Conservation (phyloP, 2,329 filamentous ascomycete species). For the Colletotrichum aenigma region DNA sequence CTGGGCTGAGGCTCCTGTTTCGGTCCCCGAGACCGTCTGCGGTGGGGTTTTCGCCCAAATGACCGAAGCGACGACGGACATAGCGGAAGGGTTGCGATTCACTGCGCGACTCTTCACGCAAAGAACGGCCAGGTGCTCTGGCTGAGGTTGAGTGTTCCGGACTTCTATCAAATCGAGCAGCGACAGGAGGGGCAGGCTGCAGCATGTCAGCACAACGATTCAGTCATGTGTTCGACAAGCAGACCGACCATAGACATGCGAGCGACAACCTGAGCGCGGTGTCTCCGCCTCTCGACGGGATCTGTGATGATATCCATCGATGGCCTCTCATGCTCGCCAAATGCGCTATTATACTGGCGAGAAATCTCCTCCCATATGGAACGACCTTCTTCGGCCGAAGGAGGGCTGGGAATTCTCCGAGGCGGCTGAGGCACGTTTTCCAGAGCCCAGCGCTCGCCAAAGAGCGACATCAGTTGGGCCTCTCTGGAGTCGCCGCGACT, state of each 20-base stretch:
- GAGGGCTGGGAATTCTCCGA: neutral
- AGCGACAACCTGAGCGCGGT: neutral
- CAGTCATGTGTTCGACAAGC: neutral
- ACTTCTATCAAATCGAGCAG: conserved; percentile 22
- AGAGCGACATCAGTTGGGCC: conserved; percentile 6
- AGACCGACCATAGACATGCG: conserved; percentile 15
- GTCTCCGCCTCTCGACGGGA: neutral
- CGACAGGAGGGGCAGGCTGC: conserved; percentile 18
- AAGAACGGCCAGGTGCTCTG: neutral
- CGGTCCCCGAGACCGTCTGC: conserved; percentile 84
- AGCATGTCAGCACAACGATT: neutral
- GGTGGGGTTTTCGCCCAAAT: neutral
- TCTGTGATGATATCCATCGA: neutral
- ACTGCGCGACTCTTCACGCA: neutral
- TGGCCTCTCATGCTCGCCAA: neutral
- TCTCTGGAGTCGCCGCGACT: neutral
- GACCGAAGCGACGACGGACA: neutral
- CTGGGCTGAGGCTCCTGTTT: conserved; percentile 79
- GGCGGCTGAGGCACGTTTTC: neutral
- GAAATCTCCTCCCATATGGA: neutral
- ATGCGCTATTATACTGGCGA: neutral
- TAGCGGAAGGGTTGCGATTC: neutral
- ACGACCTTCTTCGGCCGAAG: neutral
- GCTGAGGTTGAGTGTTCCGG: conserved; percentile 9
- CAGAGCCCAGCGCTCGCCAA: conserved; percentile 13